Percentiles rank a stretch among this genome's conserved stretches.
These are phyloP conservation scores for Plenodomus biglobosus DNA, from an alignment of 2,329 filamentous ascomycete genomes.

Conservation along the genomic window DNA sequence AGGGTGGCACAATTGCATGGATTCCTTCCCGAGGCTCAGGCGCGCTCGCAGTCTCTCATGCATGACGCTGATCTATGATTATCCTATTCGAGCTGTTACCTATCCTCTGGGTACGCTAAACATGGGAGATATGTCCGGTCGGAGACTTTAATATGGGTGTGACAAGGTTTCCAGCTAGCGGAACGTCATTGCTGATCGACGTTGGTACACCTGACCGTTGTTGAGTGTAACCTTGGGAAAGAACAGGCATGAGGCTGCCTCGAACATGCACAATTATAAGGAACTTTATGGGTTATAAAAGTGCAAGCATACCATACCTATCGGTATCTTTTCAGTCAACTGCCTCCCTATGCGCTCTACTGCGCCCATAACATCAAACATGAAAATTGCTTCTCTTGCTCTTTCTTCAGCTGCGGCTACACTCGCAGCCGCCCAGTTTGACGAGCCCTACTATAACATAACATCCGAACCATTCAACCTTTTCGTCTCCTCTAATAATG, in stretches of 20 bases:
- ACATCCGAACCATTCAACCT: slow-evolving; percentile 51
- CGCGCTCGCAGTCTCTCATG: slow-evolving; percentile 10
- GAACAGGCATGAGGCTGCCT: slow-evolving; percentile 8
- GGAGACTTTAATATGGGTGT: slow-evolving; percentile 7
- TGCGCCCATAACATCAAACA: slow-evolving; percentile 2
- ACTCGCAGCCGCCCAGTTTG: slow-evolving; percentile 30
- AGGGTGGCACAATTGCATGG: neutral
- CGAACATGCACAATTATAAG: slow-evolving; percentile 1
- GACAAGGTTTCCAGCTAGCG: slow-evolving; percentile 12
- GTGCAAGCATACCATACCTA: neutral
- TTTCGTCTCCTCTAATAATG: slow-evolving; percentile 43
- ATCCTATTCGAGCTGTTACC: slow-evolving; percentile 8
- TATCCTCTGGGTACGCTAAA: slow-evolving; percentile 1
- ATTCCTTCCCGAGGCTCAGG: neutral
- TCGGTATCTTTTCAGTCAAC: slow-evolving; percentile 2
- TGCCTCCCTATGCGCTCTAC: neutral
- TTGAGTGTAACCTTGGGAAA: slow-evolving; percentile 8
- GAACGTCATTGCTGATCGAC: slow-evolving; percentile 10
- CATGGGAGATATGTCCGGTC: slow-evolving; percentile 4
- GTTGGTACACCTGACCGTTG: slow-evolving; percentile 16
- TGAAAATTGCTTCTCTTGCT: slow-evolving; percentile 25
- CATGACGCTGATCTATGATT: slow-evolving; percentile 18
- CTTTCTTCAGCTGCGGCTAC: slow-evolving; percentile 29
- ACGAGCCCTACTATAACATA: slow-evolving; percentile 29
- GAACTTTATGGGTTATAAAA: slow-evolving; percentile 6